Base-by-base conservation (phyloP, 192 early-diverging fungal genomes). In the Linnemannia schmuckeri region DNA sequence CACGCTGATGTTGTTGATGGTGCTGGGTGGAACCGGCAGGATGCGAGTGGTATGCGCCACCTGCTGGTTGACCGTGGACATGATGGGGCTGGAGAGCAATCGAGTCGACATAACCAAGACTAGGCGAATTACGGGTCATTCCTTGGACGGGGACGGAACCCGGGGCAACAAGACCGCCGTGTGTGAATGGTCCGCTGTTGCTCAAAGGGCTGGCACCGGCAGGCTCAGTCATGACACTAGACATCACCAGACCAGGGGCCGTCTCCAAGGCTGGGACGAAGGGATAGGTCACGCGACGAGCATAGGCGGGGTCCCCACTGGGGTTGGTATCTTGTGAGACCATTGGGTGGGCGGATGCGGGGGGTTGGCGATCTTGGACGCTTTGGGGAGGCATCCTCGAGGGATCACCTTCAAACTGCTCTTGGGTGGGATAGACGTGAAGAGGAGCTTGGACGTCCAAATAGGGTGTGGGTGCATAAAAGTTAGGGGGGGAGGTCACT, bases 391-490 rank as follows among this genome's bases (percentile, higher is more conserved):
- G 68, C 81, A 76, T 74, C 75, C 49, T 72, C 9, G 75, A 47
- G 15, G 81, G 75, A 20, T 82, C 75, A 42, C 49, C 55, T 9
- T 82, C 80, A 40, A 76, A 76, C 24, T 71, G 69, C 22, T 86
- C 75, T 74, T 80, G 81, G 6, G 49, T n/a, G 41, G 83, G 40
- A 40, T 77, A 80, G 54, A 82, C 70, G 13, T 72, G 41, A 6
- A 82, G 70, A 17, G 81, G 81, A 15, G 75, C 81, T 52, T 76
- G 81, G 61, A 83, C 77, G 9, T 83, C 82, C 76, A 83, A 77
- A 61, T 83, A 83, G 12, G 82, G 71, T 30, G 55, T 69, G 2
- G 75, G 38, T 2, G 76, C 82, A 54, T 83, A 83, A 74, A 83
- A 83, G 61, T 83, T 74, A 30, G 82, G 76, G 3, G 76, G 76